Evolutionary conservation across 1,284 basidiomycete genomes (phyloP).

Genomic region (Apiotrichum veenhuisii): DNA sequence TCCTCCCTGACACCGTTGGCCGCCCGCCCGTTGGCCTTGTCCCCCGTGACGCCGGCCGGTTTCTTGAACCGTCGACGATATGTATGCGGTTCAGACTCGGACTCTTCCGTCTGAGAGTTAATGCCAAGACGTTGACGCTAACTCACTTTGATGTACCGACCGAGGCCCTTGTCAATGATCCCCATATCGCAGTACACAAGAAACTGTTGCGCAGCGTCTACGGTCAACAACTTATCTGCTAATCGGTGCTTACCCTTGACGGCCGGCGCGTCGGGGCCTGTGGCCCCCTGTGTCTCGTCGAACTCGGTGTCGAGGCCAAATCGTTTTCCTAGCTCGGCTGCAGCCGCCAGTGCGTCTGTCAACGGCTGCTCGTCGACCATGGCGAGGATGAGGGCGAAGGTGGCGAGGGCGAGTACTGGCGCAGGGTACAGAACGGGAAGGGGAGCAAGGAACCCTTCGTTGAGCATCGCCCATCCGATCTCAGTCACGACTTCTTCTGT

Average conservation of each 20-base stretch:
- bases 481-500: slow-evolving; percentile 21
- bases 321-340: slow-evolving; percentile 25
- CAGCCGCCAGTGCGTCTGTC: slow-evolving; percentile 15
- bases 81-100: background rate
- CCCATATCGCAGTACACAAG: slow-evolving; percentile 13
- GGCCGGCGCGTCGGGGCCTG: slow-evolving; percentile 18
- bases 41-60: background rate
- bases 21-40: background rate
- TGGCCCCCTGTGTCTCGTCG: slow-evolving; percentile 10
- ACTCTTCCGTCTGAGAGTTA: slow-evolving; percentile 3
- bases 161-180: slow-evolving; percentile 12
- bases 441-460: slow-evolving; percentile 29
- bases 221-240: background rate
- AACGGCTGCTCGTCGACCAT: slow-evolving; percentile 22
- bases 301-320: slow-evolving; percentile 31
- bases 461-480: slow-evolving; percentile 32
- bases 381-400: slow-evolving; percentile 28
- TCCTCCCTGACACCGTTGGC: background rate
- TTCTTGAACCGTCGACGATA: slow-evolving; percentile 10
- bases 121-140: background rate
- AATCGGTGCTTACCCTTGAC: slow-evolving; percentile 23
- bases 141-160: slow-evolving; percentile 8
- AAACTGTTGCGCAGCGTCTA: slow-evolving; percentile 14
- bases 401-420: slow-evolving; percentile 26
- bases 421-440: slow-evolving; percentile 29